phyloP scores from a whole-genome alignment of 441 rosid genomes.

The Manihot esculenta region DNA sequence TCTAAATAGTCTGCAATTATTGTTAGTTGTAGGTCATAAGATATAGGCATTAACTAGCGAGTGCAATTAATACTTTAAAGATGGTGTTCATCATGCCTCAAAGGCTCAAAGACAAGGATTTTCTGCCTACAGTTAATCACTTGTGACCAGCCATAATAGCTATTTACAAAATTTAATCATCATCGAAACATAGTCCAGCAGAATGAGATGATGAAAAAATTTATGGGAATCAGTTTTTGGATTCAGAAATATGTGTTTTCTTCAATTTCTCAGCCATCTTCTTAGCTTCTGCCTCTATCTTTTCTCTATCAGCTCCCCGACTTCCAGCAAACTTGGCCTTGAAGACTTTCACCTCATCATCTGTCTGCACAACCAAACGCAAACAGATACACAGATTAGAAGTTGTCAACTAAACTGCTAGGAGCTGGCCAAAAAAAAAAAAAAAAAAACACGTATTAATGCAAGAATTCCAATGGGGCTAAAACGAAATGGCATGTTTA shows the following conservation, averaged over 20 bases:
- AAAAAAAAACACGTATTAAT: not conserved
- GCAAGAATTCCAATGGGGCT: not conserved
- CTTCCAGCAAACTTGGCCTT: constrained; percentile 77
- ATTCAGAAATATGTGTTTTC: constrained; percentile 48
- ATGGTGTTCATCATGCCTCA: too few species aligned
- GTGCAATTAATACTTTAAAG: too few species aligned
- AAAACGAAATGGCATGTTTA: constrained; percentile 22
- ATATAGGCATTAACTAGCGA: too few species aligned
- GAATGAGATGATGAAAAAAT: not conserved
- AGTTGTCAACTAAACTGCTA: not conserved
- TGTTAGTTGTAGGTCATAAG: too few species aligned
- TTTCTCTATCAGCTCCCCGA: constrained; percentile 70
- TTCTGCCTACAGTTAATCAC: too few species aligned
- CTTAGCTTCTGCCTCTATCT: constrained; percentile 52
- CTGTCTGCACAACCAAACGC: constrained; percentile 42
- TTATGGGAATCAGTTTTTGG: not conserved
- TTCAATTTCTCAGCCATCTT: constrained; percentile 57
- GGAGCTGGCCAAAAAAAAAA: not conserved
- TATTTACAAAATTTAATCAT: not conserved
- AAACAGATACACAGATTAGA: not conserved
- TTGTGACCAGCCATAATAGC: not conserved
- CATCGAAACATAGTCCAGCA: not conserved
- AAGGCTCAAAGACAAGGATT: too few species aligned
- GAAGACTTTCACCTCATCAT: constrained; percentile 62
- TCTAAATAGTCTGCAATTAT: too few species aligned